phyloP scores from a whole-genome alignment of 2,329 filamentous ascomycete species.

The Cadophora malorum region DNA sequence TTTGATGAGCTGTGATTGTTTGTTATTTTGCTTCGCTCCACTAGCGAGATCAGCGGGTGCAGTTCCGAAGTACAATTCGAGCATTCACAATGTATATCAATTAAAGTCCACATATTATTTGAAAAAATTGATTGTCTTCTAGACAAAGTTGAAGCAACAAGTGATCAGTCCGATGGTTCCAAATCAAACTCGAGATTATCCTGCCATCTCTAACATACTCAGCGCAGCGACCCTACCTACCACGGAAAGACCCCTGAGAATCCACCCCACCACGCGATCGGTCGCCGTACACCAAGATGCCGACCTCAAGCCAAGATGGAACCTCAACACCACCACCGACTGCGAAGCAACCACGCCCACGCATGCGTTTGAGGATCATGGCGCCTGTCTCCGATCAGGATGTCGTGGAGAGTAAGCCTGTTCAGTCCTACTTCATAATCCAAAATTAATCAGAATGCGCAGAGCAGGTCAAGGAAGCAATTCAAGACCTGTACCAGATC shows the following conservation, averaged over 20 bases:
- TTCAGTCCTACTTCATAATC: not conserved
- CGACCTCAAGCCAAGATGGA: not conserved
- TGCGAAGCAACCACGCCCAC: constrained; percentile 4
- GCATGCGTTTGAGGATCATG: constrained; percentile 37
- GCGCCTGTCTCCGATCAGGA: constrained; percentile 48
- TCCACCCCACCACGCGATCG: not conserved
- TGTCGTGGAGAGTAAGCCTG: constrained; percentile 46
- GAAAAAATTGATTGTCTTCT: no score
- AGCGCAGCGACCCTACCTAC: no score
- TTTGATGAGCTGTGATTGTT: no score
- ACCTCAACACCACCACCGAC: not conserved
- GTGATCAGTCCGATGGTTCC: no score
- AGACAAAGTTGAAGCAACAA: no score
- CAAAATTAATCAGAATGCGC: constrained; percentile 9
- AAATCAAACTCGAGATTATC: no score
- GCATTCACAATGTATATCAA: no score
- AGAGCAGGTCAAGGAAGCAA: constrained; percentile 67
- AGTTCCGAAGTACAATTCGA: no score
- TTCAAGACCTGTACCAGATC: constrained; percentile 68
- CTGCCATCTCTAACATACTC: no score
- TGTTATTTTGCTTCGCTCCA: no score
- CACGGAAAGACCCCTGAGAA: not conserved
- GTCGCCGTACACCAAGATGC: not conserved
- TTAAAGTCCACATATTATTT: no score
- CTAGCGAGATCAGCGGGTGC: no score